These are phyloP conservation scores for Viridothelium virens DNA, from an alignment of 495 filamentous ascomycete species.

Conservation along the genomic window DNA sequence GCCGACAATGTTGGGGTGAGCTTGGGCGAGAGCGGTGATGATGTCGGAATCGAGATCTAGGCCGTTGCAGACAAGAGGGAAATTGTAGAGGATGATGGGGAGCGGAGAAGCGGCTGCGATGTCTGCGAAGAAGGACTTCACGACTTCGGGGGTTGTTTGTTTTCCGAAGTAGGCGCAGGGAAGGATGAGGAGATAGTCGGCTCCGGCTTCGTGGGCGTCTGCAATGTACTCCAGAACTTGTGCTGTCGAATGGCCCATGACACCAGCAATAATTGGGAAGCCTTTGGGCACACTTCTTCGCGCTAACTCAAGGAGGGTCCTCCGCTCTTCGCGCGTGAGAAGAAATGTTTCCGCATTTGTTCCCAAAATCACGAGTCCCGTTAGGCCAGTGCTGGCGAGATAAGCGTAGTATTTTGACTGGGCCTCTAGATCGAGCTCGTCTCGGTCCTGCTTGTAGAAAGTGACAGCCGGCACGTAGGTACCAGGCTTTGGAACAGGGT, in stretches of 20 bases:
- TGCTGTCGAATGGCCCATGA: conserved; percentile 53
- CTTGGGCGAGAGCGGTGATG: conserved; percentile 45
- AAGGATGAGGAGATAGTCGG: conserved; percentile 52
- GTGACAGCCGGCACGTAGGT: conserved; percentile 18
- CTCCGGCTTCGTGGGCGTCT: conserved; percentile 51
- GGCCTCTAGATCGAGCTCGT: conserved; percentile 11
- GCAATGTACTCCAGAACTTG: conserved; percentile 50
- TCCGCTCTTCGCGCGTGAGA: conserved; percentile 18
- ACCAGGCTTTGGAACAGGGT: conserved; percentile 14
- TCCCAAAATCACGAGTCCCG: conserved; percentile 18
- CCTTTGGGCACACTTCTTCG: background rate
- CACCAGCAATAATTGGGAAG: conserved; percentile 25
- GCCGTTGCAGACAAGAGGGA: conserved; percentile 62
- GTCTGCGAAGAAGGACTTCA: conserved; percentile 54
- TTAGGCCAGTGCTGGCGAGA: conserved; percentile 15
- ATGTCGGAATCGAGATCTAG: conserved; percentile 57
- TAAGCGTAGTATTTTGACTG: conserved; percentile 21
- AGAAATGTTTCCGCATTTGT: conserved; percentile 23
- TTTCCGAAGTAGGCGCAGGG: conserved; percentile 58
- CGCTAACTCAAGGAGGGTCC: conserved; percentile 2
- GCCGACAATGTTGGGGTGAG: conserved; percentile 48
- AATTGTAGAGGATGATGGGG: conserved; percentile 60
- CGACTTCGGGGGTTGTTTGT: conserved; percentile 47
- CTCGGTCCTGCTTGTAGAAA: conserved; percentile 17
- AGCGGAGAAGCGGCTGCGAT: conserved; percentile 44